Conservation (phyloP, 2,329 filamentous ascomycete species). For the Cytospora leucostoma region DNA sequence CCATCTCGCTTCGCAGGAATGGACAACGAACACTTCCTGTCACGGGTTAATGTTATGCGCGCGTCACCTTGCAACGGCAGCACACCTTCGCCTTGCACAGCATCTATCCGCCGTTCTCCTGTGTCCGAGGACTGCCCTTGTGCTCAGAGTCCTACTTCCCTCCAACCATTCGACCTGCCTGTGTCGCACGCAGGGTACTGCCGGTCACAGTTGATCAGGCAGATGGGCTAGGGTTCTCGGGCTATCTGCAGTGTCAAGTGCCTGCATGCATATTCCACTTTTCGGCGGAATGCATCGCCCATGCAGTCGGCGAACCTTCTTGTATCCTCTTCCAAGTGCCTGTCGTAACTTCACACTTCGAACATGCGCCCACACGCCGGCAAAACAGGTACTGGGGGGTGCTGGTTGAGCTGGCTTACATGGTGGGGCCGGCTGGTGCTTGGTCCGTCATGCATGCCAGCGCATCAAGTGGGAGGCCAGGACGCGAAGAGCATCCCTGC, state of each 20-base stretch:
- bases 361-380: constrained; percentile 27
- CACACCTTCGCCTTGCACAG: constrained; percentile 8
- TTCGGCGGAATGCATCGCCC: constrained; percentile 17
- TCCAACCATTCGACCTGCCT: constrained; percentile 8
- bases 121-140: constrained; percentile 6
- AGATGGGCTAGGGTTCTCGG: constrained; percentile 12
- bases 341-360: constrained; percentile 10
- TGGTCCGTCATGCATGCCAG: constrained; percentile 63
- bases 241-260: constrained; percentile 15
- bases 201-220: constrained; percentile 19
- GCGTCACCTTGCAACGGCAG: constrained; percentile 26
- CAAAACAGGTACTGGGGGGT: constrained; percentile 31
- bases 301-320: constrained; percentile 23
- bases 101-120: constrained; percentile 13
- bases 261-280: constrained; percentile 20
- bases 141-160: constrained; percentile 6
- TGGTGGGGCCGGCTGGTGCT: constrained; percentile 53
- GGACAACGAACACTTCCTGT: constrained; percentile 1
- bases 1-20: constrained; percentile 1
- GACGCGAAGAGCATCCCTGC: constrained; percentile 40
- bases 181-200: constrained; percentile 17
- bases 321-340: constrained; percentile 21
- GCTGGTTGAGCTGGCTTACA: constrained; percentile 47
- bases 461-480: constrained; percentile 52
- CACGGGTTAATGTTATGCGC: constrained; percentile 15